Evolutionary conservation across 2,329 filamentous ascomycete genomes (phyloP).

Genomic region (Onygenales sp.): DNA sequence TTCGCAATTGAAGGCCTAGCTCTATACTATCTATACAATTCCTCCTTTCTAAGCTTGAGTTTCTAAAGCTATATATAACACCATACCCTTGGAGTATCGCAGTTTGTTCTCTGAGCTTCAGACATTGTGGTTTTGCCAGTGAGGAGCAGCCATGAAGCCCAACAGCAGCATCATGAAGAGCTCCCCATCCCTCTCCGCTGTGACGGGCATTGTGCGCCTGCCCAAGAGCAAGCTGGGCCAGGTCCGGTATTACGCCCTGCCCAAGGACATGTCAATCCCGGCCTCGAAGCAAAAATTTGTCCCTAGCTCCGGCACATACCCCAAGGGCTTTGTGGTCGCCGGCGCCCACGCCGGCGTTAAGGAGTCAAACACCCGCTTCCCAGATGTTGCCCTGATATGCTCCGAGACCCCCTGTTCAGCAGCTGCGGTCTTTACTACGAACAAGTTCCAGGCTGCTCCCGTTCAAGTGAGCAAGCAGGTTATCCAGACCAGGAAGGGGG

Average conservation of each 20-base stretch:
- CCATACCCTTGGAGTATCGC: neutral
- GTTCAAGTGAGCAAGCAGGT: slow-evolving; percentile 75
- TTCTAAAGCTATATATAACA: neutral
- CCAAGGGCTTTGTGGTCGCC: slow-evolving; percentile 77
- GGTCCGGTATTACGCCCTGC: slow-evolving; percentile 36
- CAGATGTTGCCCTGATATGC: slow-evolving; percentile 79
- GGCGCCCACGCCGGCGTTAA: slow-evolving; percentile 91
- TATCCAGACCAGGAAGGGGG: slow-evolving; percentile 55
- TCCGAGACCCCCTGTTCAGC: slow-evolving; percentile 80
- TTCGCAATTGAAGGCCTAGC: too few relatives aligned
- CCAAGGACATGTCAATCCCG: slow-evolving; percentile 49
- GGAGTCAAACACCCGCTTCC: slow-evolving; percentile 79
- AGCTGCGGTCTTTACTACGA: slow-evolving; percentile 92
- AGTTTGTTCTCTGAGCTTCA: neutral
- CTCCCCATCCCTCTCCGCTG: neutral
- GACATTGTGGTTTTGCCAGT: neutral
- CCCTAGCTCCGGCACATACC: slow-evolving; percentile 74
- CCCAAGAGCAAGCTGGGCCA: slow-evolving; percentile 17
- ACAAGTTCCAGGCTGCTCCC: slow-evolving; percentile 94
- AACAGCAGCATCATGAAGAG: neutral
- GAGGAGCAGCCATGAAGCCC: neutral
- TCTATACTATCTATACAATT: too few relatives aligned
- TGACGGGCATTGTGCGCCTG: slow-evolving; percentile 1
- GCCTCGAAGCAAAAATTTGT: slow-evolving; percentile 83
- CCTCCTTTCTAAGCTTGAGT: too few relatives aligned